Conservation (phyloP, 2,329 filamentous ascomycete species). For the Arthrobotrys sinensis region DNA sequence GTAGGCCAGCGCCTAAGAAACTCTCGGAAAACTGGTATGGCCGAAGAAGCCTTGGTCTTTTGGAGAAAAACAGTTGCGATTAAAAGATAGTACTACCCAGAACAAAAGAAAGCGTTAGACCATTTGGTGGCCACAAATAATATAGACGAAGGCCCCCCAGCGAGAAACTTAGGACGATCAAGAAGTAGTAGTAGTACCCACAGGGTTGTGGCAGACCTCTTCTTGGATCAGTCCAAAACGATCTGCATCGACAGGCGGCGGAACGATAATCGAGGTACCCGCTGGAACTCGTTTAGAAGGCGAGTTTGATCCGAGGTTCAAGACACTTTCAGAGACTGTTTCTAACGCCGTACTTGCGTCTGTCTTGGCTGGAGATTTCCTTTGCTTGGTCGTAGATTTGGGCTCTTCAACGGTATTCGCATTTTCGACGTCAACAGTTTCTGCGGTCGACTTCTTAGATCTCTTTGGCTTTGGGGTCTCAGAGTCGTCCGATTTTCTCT, state of each 20-base stretch:
- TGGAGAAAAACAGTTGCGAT: slow-evolving; percentile 56
- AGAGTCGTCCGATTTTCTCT: slow-evolving; percentile 12
- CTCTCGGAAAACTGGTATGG: slow-evolving; percentile 57
- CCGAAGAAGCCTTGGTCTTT: slow-evolving; percentile 50
- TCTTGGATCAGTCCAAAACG: slow-evolving; percentile 59
- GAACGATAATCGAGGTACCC: slow-evolving; percentile 54
- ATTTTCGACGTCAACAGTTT: neutral
- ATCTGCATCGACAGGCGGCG: slow-evolving; percentile 43
- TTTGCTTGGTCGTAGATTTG: slow-evolving; percentile 6
- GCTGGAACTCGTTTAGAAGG: slow-evolving; percentile 50
- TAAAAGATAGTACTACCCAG: slow-evolving; percentile 57
- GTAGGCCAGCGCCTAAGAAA: slow-evolving; percentile 52
- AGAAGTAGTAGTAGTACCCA: slow-evolving; percentile 29
- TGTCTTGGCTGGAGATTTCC: slow-evolving; percentile 20
- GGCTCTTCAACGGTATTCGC: neutral
- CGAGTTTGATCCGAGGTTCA: slow-evolving; percentile 34
- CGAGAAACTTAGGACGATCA: slow-evolving; percentile 2
- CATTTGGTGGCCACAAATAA: slow-evolving; percentile 27
- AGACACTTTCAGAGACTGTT: slow-evolving; percentile 28
- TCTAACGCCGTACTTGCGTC: slow-evolving; percentile 17
- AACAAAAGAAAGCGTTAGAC: slow-evolving; percentile 41
- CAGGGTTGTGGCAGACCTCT: slow-evolving; percentile 57
- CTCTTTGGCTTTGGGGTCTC: slow-evolving; percentile 30
- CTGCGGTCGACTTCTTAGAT: neutral
- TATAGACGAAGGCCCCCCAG: neutral